phyloP scores from a whole-genome alignment of 768 basidiomycete species.

The Coprinopsis strossmayeri region DNA sequence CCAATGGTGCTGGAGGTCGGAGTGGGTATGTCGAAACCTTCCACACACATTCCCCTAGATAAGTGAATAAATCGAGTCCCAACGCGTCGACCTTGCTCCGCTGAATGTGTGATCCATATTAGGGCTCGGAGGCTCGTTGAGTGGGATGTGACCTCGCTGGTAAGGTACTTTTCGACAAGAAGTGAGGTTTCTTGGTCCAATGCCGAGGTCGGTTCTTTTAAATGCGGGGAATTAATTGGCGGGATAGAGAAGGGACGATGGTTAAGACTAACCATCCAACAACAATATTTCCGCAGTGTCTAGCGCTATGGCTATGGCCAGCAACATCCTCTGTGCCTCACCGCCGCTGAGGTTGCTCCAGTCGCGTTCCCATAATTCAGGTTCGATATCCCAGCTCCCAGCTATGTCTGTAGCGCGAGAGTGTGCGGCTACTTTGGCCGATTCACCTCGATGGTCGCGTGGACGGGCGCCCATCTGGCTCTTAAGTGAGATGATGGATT shows the following conservation, averaged over 20 bases:
- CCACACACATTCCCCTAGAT: conserved; percentile 34
- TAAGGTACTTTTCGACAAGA: conserved; percentile 59
- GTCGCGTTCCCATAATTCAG: conserved; percentile 66
- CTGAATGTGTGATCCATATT: conserved; percentile 86
- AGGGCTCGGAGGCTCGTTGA: conserved; percentile 59
- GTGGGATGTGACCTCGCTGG: conserved; percentile 40
- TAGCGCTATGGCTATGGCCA: conserved; percentile 70
- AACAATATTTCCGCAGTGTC: conserved; percentile 74
- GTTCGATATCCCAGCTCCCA: conserved; percentile 58
- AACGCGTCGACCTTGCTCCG: conserved; percentile 68
- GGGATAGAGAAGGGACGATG: too few species aligned
- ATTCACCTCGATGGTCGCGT: conserved; percentile 15
- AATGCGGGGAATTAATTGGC: too few species aligned
- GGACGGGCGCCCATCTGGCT: conserved; percentile 27
- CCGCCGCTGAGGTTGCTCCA: conserved; percentile 85
- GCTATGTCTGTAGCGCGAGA: conserved; percentile 45
- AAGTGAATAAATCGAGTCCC: conserved; percentile 63
- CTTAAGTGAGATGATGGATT: conserved; percentile 47
- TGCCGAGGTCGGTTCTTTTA: conserved; percentile 91
- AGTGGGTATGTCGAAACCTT: conserved; percentile 20
- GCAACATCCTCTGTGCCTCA: conserved; percentile 76
- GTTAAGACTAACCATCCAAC: conserved; percentile 56
- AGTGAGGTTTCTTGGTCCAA: conserved; percentile 64
- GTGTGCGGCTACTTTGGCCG: conserved; percentile 17
- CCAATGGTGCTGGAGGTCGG: background rate